phyloP scores from a whole-genome alignment of 495 filamentous ascomycete genomes.

The Hypoxylon rickii region DNA sequence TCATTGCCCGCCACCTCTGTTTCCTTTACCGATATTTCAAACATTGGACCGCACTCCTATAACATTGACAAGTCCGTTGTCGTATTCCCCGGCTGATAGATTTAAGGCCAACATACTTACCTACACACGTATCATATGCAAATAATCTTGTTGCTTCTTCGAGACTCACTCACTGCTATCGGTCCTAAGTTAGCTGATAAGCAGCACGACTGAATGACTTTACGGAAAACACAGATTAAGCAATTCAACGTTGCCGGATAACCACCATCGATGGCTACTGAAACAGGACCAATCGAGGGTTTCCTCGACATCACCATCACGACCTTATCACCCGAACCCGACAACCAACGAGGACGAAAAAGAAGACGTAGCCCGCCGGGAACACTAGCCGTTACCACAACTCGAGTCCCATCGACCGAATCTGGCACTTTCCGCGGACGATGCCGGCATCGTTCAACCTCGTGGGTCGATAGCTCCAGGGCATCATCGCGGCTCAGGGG shows the following conservation, averaged over 20 bases:
- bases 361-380: constrained; percentile 37
- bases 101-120: too few relatives aligned
- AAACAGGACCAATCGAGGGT: constrained; percentile 21
- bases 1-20: constrained; percentile 7
- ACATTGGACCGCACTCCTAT: background rate
- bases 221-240: constrained; percentile 7
- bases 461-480: constrained; percentile 37
- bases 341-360: constrained; percentile 42
- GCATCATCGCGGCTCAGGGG: constrained; percentile 34
- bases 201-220: constrained; percentile 2
- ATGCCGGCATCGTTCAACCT: constrained; percentile 44
- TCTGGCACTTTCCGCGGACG: constrained; percentile 48
- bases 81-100: constrained; percentile 5
- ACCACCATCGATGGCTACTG: constrained; percentile 23
- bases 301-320: constrained; percentile 34
- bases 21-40: constrained; percentile 3
- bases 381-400: constrained; percentile 15
- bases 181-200: too few relatives aligned
- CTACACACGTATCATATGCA: too few relatives aligned
- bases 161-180: too few relatives aligned
- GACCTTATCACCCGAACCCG: constrained; percentile 39
- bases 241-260: background rate
- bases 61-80: constrained; percentile 3
- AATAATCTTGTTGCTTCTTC: too few relatives aligned
- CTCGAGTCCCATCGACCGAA: constrained; percentile 40